Percentiles rank a stretch among this genome's conserved stretches.
phyloP scores from a whole-genome alignment of 106 monocot species.

The Dioscorea zingiberensis region DNA sequence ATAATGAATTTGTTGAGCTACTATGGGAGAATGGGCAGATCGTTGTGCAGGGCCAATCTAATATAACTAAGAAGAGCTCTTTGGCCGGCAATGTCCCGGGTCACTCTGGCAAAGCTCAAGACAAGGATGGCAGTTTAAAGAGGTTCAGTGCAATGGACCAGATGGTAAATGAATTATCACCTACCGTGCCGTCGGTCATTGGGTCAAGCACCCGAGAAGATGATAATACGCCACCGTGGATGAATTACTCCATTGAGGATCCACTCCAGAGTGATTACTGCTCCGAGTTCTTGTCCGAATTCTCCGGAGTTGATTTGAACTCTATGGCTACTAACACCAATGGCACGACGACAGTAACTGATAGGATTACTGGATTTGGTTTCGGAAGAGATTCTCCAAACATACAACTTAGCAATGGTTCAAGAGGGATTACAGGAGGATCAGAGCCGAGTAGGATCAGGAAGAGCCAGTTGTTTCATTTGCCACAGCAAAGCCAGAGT shows the following conservation, averaged over 20 bases:
- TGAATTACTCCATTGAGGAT: slow-evolving; percentile 60
- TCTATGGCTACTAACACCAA: slow-evolving; percentile 4
- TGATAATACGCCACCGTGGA: slow-evolving; percentile 53
- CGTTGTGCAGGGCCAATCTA: slow-evolving; percentile 42
- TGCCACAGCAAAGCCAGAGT: slow-evolving; percentile 21
- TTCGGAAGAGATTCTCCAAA: slow-evolving; percentile 3
- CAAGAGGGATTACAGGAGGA: slow-evolving; percentile 6
- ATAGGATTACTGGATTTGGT: not conserved
- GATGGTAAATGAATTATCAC: slow-evolving; percentile 5
- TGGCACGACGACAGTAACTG: not conserved
- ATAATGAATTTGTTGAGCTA: slow-evolving; percentile 44
- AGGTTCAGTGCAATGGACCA: slow-evolving; percentile 8
- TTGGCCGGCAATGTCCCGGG: slow-evolving; percentile 1
- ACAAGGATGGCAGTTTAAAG: slow-evolving; percentile 11
- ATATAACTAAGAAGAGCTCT: slow-evolving; percentile 19
- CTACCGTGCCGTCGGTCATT: not conserved
- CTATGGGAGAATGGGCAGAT: slow-evolving; percentile 62
- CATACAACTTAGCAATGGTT: not conserved
- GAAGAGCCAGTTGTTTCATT: slow-evolving; percentile 15
- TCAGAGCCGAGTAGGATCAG: slow-evolving; percentile 11
- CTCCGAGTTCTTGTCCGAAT: slow-evolving; percentile 55
- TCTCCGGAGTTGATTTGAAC: slow-evolving; percentile 17
- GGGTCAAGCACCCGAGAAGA: slow-evolving; percentile 13
- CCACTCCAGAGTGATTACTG: slow-evolving; percentile 31
- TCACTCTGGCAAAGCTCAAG: slow-evolving; percentile 19